Conservation (phyloP, 2,329 filamentous ascomycete genomes). For the Cucurbitaria berberidis region DNA sequence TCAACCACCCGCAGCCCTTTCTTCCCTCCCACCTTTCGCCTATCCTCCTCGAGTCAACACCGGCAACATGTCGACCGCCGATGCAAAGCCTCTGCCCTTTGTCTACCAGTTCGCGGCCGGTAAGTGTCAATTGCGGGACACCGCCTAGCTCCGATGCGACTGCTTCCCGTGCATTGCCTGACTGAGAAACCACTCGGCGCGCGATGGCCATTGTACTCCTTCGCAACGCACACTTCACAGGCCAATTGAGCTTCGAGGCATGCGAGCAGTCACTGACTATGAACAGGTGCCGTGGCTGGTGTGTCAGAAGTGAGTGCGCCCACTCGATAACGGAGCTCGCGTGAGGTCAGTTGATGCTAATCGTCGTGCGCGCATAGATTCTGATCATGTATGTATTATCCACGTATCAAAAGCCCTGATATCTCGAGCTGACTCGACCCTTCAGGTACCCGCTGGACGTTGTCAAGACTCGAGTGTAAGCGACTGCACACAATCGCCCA, state of each 20-base stretch:
- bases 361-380: conserved; percentile 64
- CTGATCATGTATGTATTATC: conserved; percentile 71
- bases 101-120: conserved; percentile 94
- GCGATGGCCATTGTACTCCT: not conserved
- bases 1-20: conserved; percentile 18
- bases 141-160: conserved; percentile 29
- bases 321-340: conserved; percentile 11
- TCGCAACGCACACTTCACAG: not conserved
- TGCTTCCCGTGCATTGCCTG: conserved; percentile 7
- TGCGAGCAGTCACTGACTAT: conserved; percentile 38
- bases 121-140: conserved; percentile 52
- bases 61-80: conserved; percentile 53
- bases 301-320: conserved; percentile 82
- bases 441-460: conserved; percentile 98
- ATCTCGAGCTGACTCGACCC: conserved; percentile 3
- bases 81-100: conserved; percentile 81
- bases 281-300: conserved; percentile 85
- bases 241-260: not conserved
- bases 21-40: conserved; percentile 17
- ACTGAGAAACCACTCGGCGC: conserved; percentile 4
- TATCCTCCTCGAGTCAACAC: conserved; percentile 7
- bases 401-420: too few species aligned
- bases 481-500: conserved; percentile 8
- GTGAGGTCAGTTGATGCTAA: conserved; percentile 33
- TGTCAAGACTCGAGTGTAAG: conserved; percentile 96